Base-by-base conservation (phyloP, 768 basidiomycete genomes). In the Boletales sp. region DNA sequence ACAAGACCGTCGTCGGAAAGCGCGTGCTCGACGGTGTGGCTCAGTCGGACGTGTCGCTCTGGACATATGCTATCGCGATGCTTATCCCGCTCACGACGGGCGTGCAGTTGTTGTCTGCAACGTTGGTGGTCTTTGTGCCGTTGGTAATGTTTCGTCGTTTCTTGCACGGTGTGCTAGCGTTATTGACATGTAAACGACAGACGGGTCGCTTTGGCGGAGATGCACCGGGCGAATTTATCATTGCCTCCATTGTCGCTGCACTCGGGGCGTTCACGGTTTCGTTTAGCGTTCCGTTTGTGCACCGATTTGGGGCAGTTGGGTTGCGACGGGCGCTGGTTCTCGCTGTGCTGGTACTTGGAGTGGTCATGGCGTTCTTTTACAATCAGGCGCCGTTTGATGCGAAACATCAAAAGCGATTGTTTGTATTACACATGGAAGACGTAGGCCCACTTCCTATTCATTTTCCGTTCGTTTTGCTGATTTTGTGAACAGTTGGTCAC, bases 91-190 rank as follows among this genome's bases (percentile, higher is more conserved):
- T 89, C 21, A 61, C 82, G 10, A 72, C 78, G 0, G 84, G 87
- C 18, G 68, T 77, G 0, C 74, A 87, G 57, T 61, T 89, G 31
- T 61, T 82, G 35, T 65, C 78, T 37, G 75, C 82, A 6, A 81
- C 87, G 4, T 58, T 90, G 38, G 89, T 94, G 40, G 86, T 97
- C 18, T 97, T 98, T 60, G 90, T 95, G 0, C 95, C 95, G 8
- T 68, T 97, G 60, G 88, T 88, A 54, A 45, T 80, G 2, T 19
- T 43, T 13, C 15, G 8, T 10, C 15, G 2, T 8, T 8, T 68
- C 17, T 18, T 44, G 18, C 8, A n/a, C 45, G 17, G 12, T 7
- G 42, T 38, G 24, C 24, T 27, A 27, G 5, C 24, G 6, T 9
- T 41, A 41, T 41, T 59, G 51, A 52, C 35, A 24, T 4, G n/a